Conservation (phyloP, 345 rosid genomes). For the Corchorus capsularis region DNA sequence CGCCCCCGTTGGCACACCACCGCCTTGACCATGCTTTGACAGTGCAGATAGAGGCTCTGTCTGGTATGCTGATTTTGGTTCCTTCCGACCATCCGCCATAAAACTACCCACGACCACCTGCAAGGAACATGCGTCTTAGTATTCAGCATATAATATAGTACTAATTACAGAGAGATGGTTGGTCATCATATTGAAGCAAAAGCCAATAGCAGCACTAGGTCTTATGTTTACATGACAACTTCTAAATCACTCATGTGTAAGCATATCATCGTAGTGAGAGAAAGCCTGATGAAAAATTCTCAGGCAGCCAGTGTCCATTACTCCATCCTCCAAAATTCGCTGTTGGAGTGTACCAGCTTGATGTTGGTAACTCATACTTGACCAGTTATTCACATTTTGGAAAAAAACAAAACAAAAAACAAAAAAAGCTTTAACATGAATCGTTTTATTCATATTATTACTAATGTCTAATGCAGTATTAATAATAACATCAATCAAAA, state of each 20-base stretch:
- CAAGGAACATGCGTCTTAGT: neutral
- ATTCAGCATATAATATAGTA: neutral
- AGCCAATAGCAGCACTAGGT: neutral
- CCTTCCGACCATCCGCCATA: conserved; percentile 52
- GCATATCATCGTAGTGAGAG: neutral
- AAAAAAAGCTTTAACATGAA: neutral
- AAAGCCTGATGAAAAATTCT: neutral
- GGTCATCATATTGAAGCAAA: neutral
- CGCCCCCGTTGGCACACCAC: conserved; percentile 27
- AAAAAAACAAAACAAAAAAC: neutral
- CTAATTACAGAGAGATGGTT: neutral
- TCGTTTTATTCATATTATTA: neutral
- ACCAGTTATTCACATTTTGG: neutral
- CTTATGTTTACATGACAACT: neutral
- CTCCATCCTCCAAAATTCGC: conserved; percentile 1
- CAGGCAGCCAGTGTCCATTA: neutral
- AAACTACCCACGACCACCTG: conserved; percentile 79
- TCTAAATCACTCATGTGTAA: neutral
- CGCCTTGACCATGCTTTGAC: conserved; percentile 25
- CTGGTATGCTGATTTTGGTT: conserved; percentile 40
- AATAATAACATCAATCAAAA: conserved; percentile 2
- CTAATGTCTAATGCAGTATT: neutral
- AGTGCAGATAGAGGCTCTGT: conserved; percentile 27
- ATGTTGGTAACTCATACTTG: too few relatives aligned
- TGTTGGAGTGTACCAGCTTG: neutral